Evolutionary conservation across 192 early-diverging fungal genomes (phyloP), one percentile per base, ranked within the genome.

Genomic region (Mortierella claussenii): DNA sequence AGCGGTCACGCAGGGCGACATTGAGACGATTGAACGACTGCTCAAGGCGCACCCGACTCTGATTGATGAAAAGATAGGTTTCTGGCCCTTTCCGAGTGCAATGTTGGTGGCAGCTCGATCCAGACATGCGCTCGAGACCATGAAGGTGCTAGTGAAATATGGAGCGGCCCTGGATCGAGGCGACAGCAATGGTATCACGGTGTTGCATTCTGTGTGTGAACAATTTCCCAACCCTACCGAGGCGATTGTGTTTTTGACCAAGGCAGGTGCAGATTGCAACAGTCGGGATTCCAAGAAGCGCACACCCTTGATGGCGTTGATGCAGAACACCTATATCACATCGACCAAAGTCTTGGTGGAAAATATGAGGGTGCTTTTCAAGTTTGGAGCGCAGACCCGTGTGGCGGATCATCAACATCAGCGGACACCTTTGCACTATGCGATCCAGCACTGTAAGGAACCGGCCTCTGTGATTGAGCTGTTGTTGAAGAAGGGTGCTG

Each of bases 401-500:
- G 68, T 62, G 1, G 46, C 40, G 26, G 69, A 79, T 20, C 68
- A 69, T 13, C 60, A 71, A 10, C 27, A 56, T 15, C 45, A 58
- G 34, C 48, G 73, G 13, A 79, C 78, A 24, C 59, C 68, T 10
- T 51, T 79, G 42, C 78, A 79, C 49, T 67, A 62, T 49, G 68
- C 69, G 18, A 67, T 69, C 33, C 59, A 61, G 1, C 59, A 73
- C 23, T 70, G 68, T 57, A 65, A 60, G 52, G 68, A 71, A 42
- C 78, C 69, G 0, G 55, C 61, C 21, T 53, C 68, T 15, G 63
- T 67, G 6, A 70, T 79, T 33, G 68, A 70, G 52, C 36, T 79
- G 27, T 47, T 79, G 30, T 30, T 79, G 28, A 71, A 79, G 57
- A 79, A 69, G 37, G 68, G 68, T 0, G 78, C 78, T 1, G 78